Evolutionary conservation across 169 alveolate species (phyloP).

Genomic region (Plasmodium vinckei): DNA sequence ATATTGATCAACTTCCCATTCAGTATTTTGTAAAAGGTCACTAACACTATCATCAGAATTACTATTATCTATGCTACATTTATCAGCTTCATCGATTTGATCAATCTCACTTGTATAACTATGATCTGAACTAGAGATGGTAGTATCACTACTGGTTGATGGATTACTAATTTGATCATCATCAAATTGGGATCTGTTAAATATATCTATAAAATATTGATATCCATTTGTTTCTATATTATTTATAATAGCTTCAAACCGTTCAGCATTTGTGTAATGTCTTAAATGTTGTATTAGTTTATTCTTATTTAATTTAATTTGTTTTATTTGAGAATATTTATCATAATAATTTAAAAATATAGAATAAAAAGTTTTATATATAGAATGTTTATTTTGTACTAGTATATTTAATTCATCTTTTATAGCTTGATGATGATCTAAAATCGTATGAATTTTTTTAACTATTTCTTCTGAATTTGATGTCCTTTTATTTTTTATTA

Average conservation of each 20-base stretch:
- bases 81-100: neutral
- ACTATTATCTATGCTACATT: neutral
- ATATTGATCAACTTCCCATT: slow-evolving; percentile 22
- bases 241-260: slow-evolving; percentile 31
- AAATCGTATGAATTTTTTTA: slow-evolving; percentile 30
- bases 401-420: slow-evolving; percentile 38
- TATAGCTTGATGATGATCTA: slow-evolving; percentile 22
- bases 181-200: neutral
- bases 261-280: slow-evolving; percentile 46
- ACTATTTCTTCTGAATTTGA: slow-evolving; percentile 4
- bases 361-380: slow-evolving; percentile 60
- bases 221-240: slow-evolving; percentile 60
- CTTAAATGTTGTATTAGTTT: slow-evolving; percentile 29
- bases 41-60: slow-evolving; percentile 7
- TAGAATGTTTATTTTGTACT: slow-evolving; percentile 50
- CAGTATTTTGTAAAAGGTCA: neutral
- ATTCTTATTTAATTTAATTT: slow-evolving; percentile 42
- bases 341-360: slow-evolving; percentile 70
- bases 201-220: slow-evolving; percentile 51
- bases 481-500: slow-evolving; percentile 40
- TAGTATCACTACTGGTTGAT: neutral
- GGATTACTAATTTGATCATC: too few species aligned
- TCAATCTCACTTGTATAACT: neutral
- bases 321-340: slow-evolving; percentile 45
- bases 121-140: neutral